Conservation (phyloP, 768 basidiomycete genomes). For the Psilocybe azurescens region DNA sequence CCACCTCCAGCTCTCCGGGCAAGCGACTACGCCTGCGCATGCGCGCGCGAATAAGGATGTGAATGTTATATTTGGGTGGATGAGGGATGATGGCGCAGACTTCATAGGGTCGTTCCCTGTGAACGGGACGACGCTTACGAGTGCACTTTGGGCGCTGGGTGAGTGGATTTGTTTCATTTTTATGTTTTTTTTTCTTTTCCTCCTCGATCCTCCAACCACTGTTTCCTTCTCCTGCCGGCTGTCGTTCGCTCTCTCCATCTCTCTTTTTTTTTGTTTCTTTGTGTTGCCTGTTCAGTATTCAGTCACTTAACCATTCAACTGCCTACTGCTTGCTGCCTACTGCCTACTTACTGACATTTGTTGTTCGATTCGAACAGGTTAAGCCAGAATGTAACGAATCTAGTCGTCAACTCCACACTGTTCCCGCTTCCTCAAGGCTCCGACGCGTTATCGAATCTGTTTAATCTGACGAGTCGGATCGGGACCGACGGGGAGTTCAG, state of each 20-base stretch:
- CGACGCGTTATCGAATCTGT: slow-evolving; percentile 44
- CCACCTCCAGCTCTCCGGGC: slow-evolving; percentile 45
- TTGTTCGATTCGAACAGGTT: too few species aligned
- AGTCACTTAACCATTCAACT: too few species aligned
- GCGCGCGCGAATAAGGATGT: slow-evolving; percentile 27
- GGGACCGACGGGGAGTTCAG: slow-evolving; percentile 51
- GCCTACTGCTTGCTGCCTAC: too few species aligned
- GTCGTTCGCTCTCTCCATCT: too few species aligned
- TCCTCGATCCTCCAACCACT: too few species aligned
- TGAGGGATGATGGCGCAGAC: slow-evolving; percentile 54
- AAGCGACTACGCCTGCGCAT: slow-evolving; percentile 29
- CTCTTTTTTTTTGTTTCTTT: too few species aligned
- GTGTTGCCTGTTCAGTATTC: too few species aligned
- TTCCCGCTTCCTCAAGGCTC: slow-evolving; percentile 44
- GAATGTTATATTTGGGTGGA: slow-evolving; percentile 54
- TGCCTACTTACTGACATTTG: too few species aligned
- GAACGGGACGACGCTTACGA: slow-evolving; percentile 14
- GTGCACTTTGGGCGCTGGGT: slow-evolving; percentile 27
- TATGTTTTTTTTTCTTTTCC: too few species aligned
- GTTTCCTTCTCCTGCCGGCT: too few species aligned
- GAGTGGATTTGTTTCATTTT: slow-evolving; percentile 7
- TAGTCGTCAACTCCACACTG: slow-evolving; percentile 29
- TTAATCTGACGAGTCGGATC: slow-evolving; percentile 50
- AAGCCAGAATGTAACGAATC: slow-evolving; percentile 15
- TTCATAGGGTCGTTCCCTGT: slow-evolving; percentile 42